These are phyloP conservation scores for Elaeagnus macrophylla DNA, from an alignment of 306 rosid species.

Conservation along the genomic window DNA sequence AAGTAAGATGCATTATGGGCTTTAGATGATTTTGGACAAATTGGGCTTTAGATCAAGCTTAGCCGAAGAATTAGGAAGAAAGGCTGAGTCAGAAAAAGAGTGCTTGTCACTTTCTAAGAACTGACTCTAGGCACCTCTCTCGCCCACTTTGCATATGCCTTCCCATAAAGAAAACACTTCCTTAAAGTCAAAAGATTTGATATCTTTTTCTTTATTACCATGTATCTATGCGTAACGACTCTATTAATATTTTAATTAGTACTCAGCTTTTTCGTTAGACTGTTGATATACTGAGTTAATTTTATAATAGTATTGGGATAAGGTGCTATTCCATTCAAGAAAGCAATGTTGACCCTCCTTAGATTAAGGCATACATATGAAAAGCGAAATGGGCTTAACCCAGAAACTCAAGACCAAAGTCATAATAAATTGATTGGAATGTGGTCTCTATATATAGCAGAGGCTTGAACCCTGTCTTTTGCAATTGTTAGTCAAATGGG, in stretches of 20 bases:
- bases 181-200: no score
- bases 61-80: no score
- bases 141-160: no score
- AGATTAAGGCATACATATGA: not conserved
- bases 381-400: not conserved
- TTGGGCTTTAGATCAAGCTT: no score
- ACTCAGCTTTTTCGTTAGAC: not conserved
- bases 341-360: not conserved
- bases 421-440: not conserved
- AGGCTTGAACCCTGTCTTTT: not conserved
- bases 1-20: no score
- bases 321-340: constrained; percentile 6
- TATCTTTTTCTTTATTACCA: no score
- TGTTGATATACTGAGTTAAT: not conserved
- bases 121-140: no score
- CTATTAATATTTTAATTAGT: constrained; percentile 8
- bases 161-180: no score
- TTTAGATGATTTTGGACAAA: no score
- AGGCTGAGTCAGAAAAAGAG: no score
- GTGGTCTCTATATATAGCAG: not conserved
- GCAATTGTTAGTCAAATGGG: no score
- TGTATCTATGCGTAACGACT: not conserved
- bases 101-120: no score
- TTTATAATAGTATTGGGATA: not conserved
- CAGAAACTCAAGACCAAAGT: constrained; percentile 2